Evolutionary conservation across 345 rosid species (phyloP), one percentile per base, ranked within the genome.

Genomic region (Reutealis trisperma): DNA sequence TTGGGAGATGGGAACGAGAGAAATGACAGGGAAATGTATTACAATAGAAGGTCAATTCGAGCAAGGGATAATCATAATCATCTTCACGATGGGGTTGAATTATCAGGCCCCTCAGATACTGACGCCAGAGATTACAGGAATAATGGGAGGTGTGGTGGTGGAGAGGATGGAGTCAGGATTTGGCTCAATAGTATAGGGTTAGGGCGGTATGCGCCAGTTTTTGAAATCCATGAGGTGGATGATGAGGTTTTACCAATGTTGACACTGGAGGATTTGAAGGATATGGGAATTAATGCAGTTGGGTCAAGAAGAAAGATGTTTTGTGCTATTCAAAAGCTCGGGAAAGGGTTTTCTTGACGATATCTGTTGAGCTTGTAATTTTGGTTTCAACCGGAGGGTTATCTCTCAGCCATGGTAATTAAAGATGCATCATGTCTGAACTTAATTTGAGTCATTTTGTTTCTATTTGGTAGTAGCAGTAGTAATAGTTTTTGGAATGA

Each of bases 181-280:
- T 91, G 93, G 95, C 78, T 89, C 63, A 85, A 88, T 79, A 84
- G 85, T 75, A 79, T 92, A 71, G 95, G 97, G 45, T 86, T 92
- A 77, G 92, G 92, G 70, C 83, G 92, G 45, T 92, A 92, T 61
- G 91, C 93, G 15, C 89, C 95, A 0, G 89, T 90, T 80, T 92
- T 90, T n/a, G 93, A 92, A 81, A 87, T 92, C 76, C 95, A 92
- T 82, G 97, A 92, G 78, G 97, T 92, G 74, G 97, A 92, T 81
- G 95, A 92, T 80, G 90, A 90, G 70, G 91, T 92, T 2, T 81
- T 92, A 86, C 95, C 95, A 21, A 87, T 89, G 90, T 83, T 92
- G 76, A 90, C 97, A 24, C 66, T 92, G 86, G 97, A 91, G 82
- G 97, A 92, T 87, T 89, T 92, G 80, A 92, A 92, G 79, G 97